Percentiles rank a stretch among this genome's conserved stretches.
These are phyloP conservation scores for Hydrangea macrophylla DNA, from an alignment of 148 eudicot species.

Conservation along the genomic window DNA sequence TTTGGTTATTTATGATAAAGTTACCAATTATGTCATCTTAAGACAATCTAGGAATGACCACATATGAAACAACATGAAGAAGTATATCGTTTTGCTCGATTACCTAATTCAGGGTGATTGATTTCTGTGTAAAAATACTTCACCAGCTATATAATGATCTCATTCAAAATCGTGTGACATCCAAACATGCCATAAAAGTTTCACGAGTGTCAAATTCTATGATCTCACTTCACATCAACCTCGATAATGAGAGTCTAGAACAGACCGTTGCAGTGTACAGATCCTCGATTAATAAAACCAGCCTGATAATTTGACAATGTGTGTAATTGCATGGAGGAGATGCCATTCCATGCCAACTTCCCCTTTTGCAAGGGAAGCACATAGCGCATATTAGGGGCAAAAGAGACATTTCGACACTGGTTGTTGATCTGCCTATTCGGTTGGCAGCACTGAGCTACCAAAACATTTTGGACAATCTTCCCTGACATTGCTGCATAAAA, in stretches of 20 bases:
- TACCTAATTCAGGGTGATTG: no score
- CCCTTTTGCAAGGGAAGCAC: conserved; percentile 65
- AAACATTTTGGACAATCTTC: conserved; percentile 82
- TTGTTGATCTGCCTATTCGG: conserved; percentile 67
- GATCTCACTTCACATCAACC: conserved; percentile 33
- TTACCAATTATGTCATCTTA: no score
- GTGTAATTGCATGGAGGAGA: conserved; percentile 64
- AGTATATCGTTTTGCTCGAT: no score
- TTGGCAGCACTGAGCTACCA: conserved; percentile 64
- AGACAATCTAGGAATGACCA: no score
- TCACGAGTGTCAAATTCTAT: conserved; percentile 24
- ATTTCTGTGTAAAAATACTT: no score
- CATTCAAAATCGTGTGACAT: no score
- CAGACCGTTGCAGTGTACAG: conserved; percentile 92
- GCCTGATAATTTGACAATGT: conserved; percentile 44
- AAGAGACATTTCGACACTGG: conserved; percentile 53
- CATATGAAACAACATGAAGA: no score
- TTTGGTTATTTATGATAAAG: no score
- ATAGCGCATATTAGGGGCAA: conserved; percentile 50
- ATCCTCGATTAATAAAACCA: conserved; percentile 52
- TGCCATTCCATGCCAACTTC: conserved; percentile 68
- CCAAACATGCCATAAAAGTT: no score
- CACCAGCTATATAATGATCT: no score
- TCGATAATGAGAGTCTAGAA: conserved; percentile 62
- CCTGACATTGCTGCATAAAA: conserved; percentile 84